Percentiles rank a stretch among this genome's conserved stretches.
Conservation (phyloP, 1,284 basidiomycete genomes). For the Moesziomyces sp. region DNA sequence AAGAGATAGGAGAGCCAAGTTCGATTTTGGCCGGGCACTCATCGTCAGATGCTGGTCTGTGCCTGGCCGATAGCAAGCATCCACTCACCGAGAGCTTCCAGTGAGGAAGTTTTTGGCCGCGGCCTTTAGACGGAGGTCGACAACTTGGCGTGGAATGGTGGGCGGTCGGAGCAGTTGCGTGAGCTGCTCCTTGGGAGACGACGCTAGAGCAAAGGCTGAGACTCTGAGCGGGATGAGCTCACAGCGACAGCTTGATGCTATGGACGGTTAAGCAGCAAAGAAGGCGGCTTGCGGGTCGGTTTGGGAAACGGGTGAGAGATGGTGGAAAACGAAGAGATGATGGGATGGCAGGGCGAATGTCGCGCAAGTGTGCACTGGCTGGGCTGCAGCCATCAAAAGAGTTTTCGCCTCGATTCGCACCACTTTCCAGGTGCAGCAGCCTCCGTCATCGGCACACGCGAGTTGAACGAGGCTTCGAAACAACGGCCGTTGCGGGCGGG, state of each 20-base stretch:
- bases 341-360: too few relatives aligned
- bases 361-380: too few relatives aligned
- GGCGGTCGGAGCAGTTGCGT: conserved; percentile 41
- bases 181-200: conserved; percentile 31
- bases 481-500: too few relatives aligned
- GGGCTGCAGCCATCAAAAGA: too few relatives aligned
- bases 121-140: conserved; percentile 51
- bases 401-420: too few relatives aligned
- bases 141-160: conserved; percentile 54
- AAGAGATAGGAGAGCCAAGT: too few relatives aligned
- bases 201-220: conserved; percentile 29
- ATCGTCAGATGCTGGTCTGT: neutral
- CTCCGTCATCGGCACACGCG: too few relatives aligned
- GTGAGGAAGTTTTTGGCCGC: conserved; percentile 56
- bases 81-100: conserved; percentile 41
- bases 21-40: too few relatives aligned
- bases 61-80: neutral
- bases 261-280: neutral
- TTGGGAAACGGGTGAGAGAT: neutral
- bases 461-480: too few relatives aligned
- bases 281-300: neutral
- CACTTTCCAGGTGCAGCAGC: too few relatives aligned
- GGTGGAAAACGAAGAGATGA: too few relatives aligned
- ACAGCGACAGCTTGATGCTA: conserved; percentile 21
- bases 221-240: conserved; percentile 20